phyloP scores from a whole-genome alignment of 208 protist genomes.

The Trichomonas vaginalis region DNA sequence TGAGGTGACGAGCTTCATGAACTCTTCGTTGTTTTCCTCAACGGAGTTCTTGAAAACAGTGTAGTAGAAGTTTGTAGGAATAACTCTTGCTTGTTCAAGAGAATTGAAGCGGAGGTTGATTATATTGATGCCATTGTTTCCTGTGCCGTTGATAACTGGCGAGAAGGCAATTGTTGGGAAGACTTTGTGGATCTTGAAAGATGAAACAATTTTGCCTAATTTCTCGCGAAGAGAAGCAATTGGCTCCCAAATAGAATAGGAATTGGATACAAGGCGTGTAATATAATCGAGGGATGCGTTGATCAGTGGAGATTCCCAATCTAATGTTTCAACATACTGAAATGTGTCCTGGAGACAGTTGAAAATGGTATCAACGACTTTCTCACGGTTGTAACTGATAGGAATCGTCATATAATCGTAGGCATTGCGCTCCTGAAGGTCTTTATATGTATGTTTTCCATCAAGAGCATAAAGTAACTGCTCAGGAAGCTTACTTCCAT shows the following conservation, averaged over 20 bases:
- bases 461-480: not conserved
- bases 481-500: not conserved
- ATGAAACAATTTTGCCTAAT: not conserved
- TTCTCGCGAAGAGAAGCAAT: not conserved
- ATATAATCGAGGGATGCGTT: not conserved
- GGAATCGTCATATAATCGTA: not conserved
- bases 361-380: not conserved
- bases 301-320: not conserved
- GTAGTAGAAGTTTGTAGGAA: not conserved
- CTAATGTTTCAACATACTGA: not conserved
- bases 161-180: not conserved
- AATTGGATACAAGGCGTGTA: not conserved
- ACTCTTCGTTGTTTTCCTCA: not conserved
- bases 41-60: not conserved
- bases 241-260: not conserved
- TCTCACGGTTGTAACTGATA: not conserved
- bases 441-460: not conserved
- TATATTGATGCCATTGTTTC: not conserved
- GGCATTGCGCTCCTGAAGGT: not conserved
- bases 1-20: not conserved
- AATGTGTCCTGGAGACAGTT: not conserved
- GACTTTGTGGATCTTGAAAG: not conserved
- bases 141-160: not conserved
- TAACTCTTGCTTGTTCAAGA: not conserved
- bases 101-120: not conserved